Base-by-base conservation (phyloP, 164 flowering plant species). In the Cinnamomum micranthum region DNA sequence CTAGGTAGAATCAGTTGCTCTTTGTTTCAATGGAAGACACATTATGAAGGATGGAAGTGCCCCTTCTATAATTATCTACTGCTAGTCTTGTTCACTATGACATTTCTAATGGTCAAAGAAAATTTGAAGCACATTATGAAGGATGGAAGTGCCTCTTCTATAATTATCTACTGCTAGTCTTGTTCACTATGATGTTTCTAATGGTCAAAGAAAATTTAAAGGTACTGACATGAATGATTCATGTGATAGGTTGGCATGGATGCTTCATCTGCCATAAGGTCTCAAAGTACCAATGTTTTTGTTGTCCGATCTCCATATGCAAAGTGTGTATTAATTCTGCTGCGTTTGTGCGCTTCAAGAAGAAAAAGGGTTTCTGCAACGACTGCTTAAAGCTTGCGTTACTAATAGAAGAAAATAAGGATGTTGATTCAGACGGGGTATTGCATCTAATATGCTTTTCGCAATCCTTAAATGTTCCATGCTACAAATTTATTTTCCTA, bases 351-450 rank as follows among this genome's bases (percentile, higher is more conserved):
- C 66, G 27, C n/a, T 77, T 88, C 71, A 85, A 71, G 75, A 86
- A 84, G 71, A 77, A 65, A 2, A 81, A 82, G 76, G 96, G 95
- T 77, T 84, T 91, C 79, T 94, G 97, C 80, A 35, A 51, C 28
- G 7, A 80, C 67, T 94, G 98, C 79, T 78, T 91, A 68, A 83
- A 79, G 76, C 89, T 90, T 70, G 86, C 82, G 9, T 58, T 78
- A 65, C 87, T 90, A 59, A 67, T 86, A 13, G 98, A 91, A 80
- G 89, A 91, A 76, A 74, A 81, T 12, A 71, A 19, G 71, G 86
- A 86, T 77, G 81, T 78, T 68, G 92, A 87, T 73, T 82, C 90
- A 47, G 91, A 91, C 77, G 94, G 90, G 88, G 97, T 92, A 89
- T 77, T 85, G 13, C 71, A n/a, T 73, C 24, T 67, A 14, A 28